Evolutionary conservation across 2,329 filamentous ascomycete genomes (phyloP).

Genomic region (Fusarium xylarioides): DNA sequence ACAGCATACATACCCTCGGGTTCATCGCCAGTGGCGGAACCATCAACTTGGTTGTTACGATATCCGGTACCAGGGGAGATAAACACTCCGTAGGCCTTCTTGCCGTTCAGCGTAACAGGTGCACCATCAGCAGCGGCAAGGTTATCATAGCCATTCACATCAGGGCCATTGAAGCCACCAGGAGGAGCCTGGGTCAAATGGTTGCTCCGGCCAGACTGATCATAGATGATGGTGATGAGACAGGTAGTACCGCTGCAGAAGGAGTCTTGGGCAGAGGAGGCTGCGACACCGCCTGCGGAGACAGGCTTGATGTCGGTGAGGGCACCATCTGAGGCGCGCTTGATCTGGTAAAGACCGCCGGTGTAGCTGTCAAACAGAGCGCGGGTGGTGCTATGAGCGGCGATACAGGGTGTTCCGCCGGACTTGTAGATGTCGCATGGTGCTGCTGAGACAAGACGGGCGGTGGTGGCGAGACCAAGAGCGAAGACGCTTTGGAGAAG

Average conservation of each 20-base stretch:
- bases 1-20: slow-evolving; percentile 22
- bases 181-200: slow-evolving; percentile 69
- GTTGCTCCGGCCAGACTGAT: slow-evolving; percentile 70
- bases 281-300: slow-evolving; percentile 68
- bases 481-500: slow-evolving; percentile 9
- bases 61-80: slow-evolving; percentile 21
- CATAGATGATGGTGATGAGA: slow-evolving; percentile 71
- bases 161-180: slow-evolving; percentile 54
- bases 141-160: slow-evolving; percentile 16
- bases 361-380: not conserved
- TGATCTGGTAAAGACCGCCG: slow-evolving; percentile 19
- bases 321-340: slow-evolving; percentile 19
- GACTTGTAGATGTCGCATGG: slow-evolving; percentile 22
- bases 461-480: not conserved
- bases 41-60: slow-evolving; percentile 7
- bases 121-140: slow-evolving; percentile 20
- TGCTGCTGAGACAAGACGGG: slow-evolving; percentile 5
- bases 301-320: slow-evolving; percentile 3
- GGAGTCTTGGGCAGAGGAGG: slow-evolving; percentile 66
- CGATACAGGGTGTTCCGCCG: slow-evolving; percentile 20
- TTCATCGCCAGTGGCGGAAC: slow-evolving; percentile 16
- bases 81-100: slow-evolving; percentile 26
- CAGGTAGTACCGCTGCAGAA: slow-evolving; percentile 71
- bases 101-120: slow-evolving; percentile 18
- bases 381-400: slow-evolving; percentile 20